These are phyloP conservation scores for Eucalyptus tenuipes DNA, from an alignment of 345 rosid genomes.

Conservation along the genomic window DNA sequence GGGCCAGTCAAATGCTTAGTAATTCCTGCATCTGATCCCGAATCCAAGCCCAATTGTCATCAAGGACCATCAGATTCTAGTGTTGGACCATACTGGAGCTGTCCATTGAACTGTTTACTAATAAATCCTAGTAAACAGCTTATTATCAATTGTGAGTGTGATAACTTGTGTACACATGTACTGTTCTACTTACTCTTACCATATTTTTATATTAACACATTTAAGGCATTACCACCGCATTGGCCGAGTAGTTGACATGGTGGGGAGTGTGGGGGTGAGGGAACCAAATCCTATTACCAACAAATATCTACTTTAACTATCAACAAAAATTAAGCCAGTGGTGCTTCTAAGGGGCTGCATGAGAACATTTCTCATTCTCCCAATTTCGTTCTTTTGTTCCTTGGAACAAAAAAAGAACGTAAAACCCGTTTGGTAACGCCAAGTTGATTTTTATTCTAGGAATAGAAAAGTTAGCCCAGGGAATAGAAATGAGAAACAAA, in stretches of 20 bases:
- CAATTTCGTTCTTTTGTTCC: too few species aligned
- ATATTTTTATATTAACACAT: background rate
- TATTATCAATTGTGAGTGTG: background rate
- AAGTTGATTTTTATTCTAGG: too few species aligned
- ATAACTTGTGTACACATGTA: background rate
- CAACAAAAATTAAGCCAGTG: background rate
- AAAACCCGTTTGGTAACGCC: too few species aligned
- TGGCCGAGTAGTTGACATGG: background rate
- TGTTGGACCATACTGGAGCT: background rate
- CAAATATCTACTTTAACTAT: background rate
- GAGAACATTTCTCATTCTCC: too few species aligned
- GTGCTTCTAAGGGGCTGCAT: too few species aligned
- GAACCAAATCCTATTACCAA: background rate
- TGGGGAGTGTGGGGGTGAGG: background rate
- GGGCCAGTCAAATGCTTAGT: background rate
- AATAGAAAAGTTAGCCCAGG: too few species aligned
- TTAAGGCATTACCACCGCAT: background rate
- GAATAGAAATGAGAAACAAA: too few species aligned
- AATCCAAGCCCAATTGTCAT: background rate
- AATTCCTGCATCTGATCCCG: background rate
- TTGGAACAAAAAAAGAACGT: too few species aligned
- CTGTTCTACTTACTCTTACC: background rate
- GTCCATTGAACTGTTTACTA: background rate
- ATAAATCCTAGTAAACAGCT: background rate
- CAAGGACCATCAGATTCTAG: background rate